Percentiles rank a stretch among this genome's conserved stretches.
Conservation (phyloP, 345 rosid genomes). For the Brassica nigra region DNA sequence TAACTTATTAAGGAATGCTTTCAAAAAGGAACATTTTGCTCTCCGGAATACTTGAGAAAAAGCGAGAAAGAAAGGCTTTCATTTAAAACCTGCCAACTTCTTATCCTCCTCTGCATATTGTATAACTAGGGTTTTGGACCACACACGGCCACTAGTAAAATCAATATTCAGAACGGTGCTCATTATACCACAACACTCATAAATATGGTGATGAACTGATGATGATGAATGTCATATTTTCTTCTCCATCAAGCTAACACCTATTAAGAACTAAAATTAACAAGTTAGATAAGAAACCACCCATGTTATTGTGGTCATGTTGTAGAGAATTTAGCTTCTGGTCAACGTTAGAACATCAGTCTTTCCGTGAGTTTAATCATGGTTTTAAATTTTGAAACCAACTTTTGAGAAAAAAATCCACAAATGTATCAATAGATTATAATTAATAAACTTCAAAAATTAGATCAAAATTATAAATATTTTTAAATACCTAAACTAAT, state of each 20-base stretch:
- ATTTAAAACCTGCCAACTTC: background rate
- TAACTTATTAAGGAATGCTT: background rate
- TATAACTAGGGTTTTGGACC: constrained; percentile 1
- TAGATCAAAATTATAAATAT: background rate
- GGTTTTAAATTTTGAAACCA: background rate
- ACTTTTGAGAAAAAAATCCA: background rate
- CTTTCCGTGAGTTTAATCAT: background rate
- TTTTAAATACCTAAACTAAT: background rate
- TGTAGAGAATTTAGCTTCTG: background rate
- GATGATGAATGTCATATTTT: background rate
- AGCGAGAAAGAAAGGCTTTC: constrained; percentile 5
- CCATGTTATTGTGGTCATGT: background rate
- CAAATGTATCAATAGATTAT: background rate
- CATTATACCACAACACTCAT: background rate
- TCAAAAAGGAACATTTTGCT: background rate
- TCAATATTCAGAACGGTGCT: background rate
- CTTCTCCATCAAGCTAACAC: background rate
- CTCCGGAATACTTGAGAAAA: background rate
- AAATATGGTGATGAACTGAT: background rate
- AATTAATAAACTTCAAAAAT: too few species aligned
- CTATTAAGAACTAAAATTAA: background rate
- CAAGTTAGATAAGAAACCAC: background rate
- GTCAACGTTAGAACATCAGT: background rate
- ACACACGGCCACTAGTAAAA: background rate
- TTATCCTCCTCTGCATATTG: background rate